These are phyloP conservation scores for Hymenoscyphus linearis DNA, from an alignment of 2,329 filamentous ascomycete species.

Conservation along the genomic window DNA sequence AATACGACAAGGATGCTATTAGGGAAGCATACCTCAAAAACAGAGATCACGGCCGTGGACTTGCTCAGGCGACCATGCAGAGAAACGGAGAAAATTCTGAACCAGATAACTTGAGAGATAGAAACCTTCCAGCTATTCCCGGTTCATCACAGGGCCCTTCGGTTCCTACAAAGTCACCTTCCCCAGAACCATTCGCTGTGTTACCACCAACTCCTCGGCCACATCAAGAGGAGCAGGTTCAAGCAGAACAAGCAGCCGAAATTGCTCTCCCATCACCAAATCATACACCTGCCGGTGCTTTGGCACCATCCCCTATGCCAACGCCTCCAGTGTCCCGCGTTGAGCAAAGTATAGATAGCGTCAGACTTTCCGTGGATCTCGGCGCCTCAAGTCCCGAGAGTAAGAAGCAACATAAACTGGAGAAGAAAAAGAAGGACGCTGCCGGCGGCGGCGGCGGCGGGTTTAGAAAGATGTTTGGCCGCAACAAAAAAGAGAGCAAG, in stretches of 20 bases:
- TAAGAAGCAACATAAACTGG: conserved; percentile 48
- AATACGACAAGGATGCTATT: conserved; percentile 86
- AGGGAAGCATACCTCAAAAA: conserved; percentile 82
- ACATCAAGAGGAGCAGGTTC: conserved; percentile 16
- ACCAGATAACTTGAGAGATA: conserved; percentile 16
- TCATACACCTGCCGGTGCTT: conserved; percentile 17
- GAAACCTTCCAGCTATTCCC: conserved; percentile 26
- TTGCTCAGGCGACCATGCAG: conserved; percentile 42
- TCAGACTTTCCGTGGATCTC: conserved; percentile 24
- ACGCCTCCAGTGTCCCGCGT: conserved; percentile 8
- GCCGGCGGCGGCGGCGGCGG: conserved; percentile 39
- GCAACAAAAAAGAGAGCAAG: conserved; percentile 57
- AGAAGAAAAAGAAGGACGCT: conserved; percentile 39
- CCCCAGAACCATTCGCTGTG: conserved; percentile 17
- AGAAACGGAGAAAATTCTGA: conserved; percentile 15
- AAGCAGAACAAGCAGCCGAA: conserved; percentile 34
- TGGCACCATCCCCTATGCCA: conserved; percentile 6
- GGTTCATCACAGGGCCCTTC: conserved; percentile 28
- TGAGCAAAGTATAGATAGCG: conserved; percentile 19
- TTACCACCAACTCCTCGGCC: conserved; percentile 22
- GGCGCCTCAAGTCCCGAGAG: conserved; percentile 39
- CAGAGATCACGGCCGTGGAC: conserved; percentile 63
- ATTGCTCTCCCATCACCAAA: conserved; percentile 21
- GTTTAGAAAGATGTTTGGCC: conserved; percentile 61
- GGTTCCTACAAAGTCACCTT: conserved; percentile 38